These are phyloP conservation scores for Kandelia obovata DNA, from an alignment of 345 rosid species.

Conservation along the genomic window DNA sequence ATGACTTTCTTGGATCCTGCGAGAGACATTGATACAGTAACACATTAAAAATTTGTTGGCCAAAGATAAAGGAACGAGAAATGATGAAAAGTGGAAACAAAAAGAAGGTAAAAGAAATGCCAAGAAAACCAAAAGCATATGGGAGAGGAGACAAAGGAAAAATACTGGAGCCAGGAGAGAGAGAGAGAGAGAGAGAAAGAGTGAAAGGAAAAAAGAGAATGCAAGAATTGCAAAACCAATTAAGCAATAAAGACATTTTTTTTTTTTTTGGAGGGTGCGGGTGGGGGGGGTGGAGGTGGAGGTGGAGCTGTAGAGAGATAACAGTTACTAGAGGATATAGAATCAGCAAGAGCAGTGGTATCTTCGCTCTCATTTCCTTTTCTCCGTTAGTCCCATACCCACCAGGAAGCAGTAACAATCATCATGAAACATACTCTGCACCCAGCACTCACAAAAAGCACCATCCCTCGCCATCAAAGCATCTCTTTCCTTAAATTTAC, in stretches of 20 bases:
- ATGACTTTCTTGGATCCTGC: constrained; percentile 76
- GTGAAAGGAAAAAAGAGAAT: no score
- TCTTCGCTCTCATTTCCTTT: neutral
- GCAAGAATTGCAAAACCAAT: no score
- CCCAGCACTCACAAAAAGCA: constrained; percentile 52
- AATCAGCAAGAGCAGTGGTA: neutral
- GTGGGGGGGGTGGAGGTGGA: no score
- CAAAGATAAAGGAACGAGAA: constrained; percentile 44
- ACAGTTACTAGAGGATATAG: no score
- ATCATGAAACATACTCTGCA: constrained; percentile 55
- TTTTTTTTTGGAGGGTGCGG: no score
- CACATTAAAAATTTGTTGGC: constrained; percentile 19
- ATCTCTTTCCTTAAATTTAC: constrained; percentile 53
- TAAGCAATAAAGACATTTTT: no score
- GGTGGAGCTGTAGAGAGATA: no score
- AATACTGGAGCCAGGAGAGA: constrained; percentile 5
- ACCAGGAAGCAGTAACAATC: constrained; percentile 32
- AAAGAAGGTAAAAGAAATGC: constrained; percentile 36
- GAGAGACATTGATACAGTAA: constrained; percentile 31
- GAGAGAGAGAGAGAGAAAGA: neutral
- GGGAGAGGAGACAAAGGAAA: constrained; percentile 30
- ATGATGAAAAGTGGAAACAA: constrained; percentile 50
- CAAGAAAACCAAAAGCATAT: constrained; percentile 27
- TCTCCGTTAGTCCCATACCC: constrained; percentile 8
- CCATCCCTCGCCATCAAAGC: constrained; percentile 35